Conservation (phyloP, 1,139 yeast genomes). For the Casaregolazyma suthepensis region DNA sequence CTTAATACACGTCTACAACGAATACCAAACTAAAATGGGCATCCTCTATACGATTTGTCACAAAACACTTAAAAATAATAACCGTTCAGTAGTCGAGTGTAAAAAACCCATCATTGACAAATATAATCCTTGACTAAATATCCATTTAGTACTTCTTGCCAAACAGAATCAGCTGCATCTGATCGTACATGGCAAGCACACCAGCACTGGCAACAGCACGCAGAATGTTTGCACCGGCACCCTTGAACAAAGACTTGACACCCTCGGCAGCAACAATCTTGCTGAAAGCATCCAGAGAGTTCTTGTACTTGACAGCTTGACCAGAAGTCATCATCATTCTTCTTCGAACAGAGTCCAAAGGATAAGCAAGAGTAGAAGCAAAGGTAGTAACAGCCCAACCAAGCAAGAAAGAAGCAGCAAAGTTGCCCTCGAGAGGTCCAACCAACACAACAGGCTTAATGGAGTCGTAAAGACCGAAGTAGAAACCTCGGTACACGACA, state of each 20-base stretch:
- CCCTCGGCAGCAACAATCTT: slow-evolving; percentile 72
- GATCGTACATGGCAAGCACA: slow-evolving; percentile 75
- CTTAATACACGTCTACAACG: not conserved
- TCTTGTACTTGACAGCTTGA: slow-evolving; percentile 69
- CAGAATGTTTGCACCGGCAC: slow-evolving; percentile 82
- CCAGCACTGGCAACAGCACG: slow-evolving; percentile 89
- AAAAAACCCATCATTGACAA: not conserved
- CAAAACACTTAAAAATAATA: not conserved
- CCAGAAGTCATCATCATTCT: slow-evolving; percentile 88
- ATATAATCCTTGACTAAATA: not conserved
- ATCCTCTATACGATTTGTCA: not conserved
- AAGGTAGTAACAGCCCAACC: slow-evolving; percentile 79
- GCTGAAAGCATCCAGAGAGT: slow-evolving; percentile 67
- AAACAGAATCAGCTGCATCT: slow-evolving; percentile 64
- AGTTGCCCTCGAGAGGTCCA: slow-evolving; percentile 65
- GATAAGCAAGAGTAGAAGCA: slow-evolving; percentile 76
- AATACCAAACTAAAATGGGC: not conserved
- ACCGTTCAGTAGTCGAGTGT: not conserved
- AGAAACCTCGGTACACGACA: slow-evolving; percentile 76
- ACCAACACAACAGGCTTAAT: slow-evolving; percentile 68
- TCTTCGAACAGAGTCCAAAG: slow-evolving; percentile 78
- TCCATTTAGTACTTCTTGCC: slow-evolving; percentile 62
- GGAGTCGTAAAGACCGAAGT: slow-evolving; percentile 78
- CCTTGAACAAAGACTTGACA: slow-evolving; percentile 67
- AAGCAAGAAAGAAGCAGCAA: slow-evolving; percentile 67